These are phyloP conservation scores for Trichoderma sp. DNA, from an alignment of 2,329 filamentous ascomycete species.

Conservation along the genomic window DNA sequence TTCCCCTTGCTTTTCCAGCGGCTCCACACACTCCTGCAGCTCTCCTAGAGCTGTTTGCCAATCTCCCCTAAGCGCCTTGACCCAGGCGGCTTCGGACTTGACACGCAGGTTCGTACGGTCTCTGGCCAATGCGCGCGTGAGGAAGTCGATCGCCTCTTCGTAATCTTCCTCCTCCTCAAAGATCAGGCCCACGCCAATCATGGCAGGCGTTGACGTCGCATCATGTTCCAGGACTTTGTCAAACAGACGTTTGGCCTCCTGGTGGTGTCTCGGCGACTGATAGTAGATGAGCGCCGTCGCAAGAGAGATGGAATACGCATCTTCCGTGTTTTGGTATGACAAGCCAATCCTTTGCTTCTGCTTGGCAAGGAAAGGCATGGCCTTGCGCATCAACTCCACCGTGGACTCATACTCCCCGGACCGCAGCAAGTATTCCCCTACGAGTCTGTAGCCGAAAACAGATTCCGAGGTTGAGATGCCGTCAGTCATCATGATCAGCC, in stretches of 20 bases:
- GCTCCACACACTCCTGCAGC: conserved; percentile 68
- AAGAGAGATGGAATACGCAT: conserved; percentile 75
- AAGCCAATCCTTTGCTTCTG: conserved; percentile 70
- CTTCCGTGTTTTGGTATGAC: conserved; percentile 66
- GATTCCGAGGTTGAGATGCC: conserved; percentile 70
- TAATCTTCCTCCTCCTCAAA: conserved; percentile 93
- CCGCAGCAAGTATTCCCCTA: conserved; percentile 80
- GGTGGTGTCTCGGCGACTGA: conserved; percentile 85
- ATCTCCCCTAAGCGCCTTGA: conserved; percentile 80
- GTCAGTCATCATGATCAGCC: conserved; percentile 77
- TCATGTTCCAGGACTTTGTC: conserved; percentile 78
- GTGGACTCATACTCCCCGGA: conserved; percentile 83
- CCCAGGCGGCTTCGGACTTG: conserved; percentile 87
- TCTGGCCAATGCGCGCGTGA: conserved; percentile 72
- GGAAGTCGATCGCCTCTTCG: conserved; percentile 75
- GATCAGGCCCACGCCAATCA: conserved; percentile 89
- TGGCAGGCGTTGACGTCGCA: conserved; percentile 72
- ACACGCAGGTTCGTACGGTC: conserved; percentile 77
- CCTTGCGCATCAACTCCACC: conserved; percentile 77
- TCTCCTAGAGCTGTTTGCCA: conserved; percentile 67
- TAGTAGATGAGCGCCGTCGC: conserved; percentile 89
- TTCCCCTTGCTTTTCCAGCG: conserved; percentile 63
- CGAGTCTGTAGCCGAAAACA: conserved; percentile 77
- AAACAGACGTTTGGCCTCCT: conserved; percentile 85
- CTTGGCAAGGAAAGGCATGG: conserved; percentile 60